Conservation (phyloP, 192 early-diverging fungal genomes). For the Spizellomyces sp. region DNA sequence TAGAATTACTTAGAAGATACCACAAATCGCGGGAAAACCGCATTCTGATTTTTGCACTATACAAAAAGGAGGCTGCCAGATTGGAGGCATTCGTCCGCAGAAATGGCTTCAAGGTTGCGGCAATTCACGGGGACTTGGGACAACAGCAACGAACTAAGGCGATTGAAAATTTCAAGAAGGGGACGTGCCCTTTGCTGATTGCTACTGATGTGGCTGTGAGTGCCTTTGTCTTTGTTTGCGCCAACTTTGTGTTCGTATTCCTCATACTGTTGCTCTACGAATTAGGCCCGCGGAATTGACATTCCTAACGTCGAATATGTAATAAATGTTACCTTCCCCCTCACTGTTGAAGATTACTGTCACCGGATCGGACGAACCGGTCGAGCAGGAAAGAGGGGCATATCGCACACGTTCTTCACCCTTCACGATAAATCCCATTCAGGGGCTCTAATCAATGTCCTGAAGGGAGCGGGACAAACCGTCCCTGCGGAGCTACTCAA, state of each 20-base stretch:
- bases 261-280: neutral
- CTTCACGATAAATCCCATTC: conserved; percentile 76
- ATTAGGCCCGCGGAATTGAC: conserved; percentile 43
- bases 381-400: conserved; percentile 88
- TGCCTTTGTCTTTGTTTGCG: conserved; percentile 72
- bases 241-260: conserved; percentile 81
- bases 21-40: conserved; percentile 85
- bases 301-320: conserved; percentile 91
- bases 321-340: conserved; percentile 95
- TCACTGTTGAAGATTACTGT: conserved; percentile 88
- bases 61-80: conserved; percentile 92
- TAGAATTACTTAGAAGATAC: conserved; percentile 76
- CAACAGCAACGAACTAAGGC: conserved; percentile 82
- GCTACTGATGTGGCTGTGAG: conserved; percentile 89
- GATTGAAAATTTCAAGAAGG: conserved; percentile 79
- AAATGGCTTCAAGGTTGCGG: conserved; percentile 79
- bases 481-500: conserved; percentile 88
- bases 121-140: conserved; percentile 90
- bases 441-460: conserved; percentile 88
- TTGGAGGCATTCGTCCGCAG: conserved; percentile 73
- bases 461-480: conserved; percentile 81
- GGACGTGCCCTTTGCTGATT: conserved; percentile 80
- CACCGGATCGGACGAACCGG: conserved; percentile 92
- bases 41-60: conserved; percentile 91
- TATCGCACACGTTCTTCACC: conserved; percentile 92